Base-by-base conservation (phyloP, 2,329 filamentous ascomycete species). In the Aureobasidium sp. region DNA sequence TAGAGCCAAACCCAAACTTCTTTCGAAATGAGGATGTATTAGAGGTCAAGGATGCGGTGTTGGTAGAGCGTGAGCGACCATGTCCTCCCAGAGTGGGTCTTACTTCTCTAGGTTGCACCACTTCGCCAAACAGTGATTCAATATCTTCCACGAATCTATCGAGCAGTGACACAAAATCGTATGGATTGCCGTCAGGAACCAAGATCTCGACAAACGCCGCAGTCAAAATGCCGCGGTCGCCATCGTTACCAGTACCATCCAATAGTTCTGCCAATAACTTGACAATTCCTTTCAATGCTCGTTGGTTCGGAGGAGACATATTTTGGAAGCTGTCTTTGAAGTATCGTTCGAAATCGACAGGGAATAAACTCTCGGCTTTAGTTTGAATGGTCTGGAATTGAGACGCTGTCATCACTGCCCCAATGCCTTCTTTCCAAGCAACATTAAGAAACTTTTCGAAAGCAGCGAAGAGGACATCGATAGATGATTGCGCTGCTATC, bases 391-490 rank as follows among this genome's bases (percentile, higher is more conserved):
- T 84, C 62, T 88, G 84, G 41, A 97, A 79, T 5, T 85, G 82
- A 51, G 87, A 81, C 59, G 84, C 81, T 1, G 89, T 85, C 73
- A 97, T 85, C 61, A 97, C 84, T 3, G 90, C 85, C 0, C 93
- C 93, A 81, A 97, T 92, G 68, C 90, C 87, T 66, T 93, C 89
- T 63, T 84, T 86, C 93, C 93, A 97, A 13, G 90, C 92, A 65
- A 92, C 87, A 63, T 86, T 86, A 64, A 97, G 78, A 68, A 97
- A 97, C 65, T 95, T 97, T 72, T 97, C 92, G 72, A 97, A 97
- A 0, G 92, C 89, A 29, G 89, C 88, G 71, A 97, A 96, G 5
- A 97, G 82, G 24, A 93, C 86, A 70, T 97, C 92, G 9, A 93
- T 85, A 3, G 87, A 83, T 9, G 90, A 82, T 63, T 96, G 91